Evolutionary conservation across 495 filamentous ascomycete species (phyloP).

Genomic region (Penicillium dipodomyicola): DNA sequence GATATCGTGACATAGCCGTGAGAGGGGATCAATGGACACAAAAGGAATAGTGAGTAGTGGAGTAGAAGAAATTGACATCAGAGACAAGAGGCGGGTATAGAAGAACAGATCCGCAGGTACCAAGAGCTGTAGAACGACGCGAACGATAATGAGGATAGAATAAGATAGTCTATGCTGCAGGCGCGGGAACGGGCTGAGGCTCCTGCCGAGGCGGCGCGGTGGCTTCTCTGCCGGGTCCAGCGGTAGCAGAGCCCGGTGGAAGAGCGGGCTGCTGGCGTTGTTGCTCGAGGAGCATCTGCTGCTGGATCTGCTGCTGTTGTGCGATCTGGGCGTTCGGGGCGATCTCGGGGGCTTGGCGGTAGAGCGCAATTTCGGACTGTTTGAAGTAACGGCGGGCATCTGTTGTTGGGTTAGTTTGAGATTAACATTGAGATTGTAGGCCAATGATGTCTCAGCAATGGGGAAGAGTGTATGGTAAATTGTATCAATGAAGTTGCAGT

Average conservation of each 20-base stretch:
- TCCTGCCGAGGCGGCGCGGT: slow-evolving; percentile 20
- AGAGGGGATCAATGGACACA: slow-evolving; percentile 4
- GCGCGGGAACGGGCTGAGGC: slow-evolving; percentile 27
- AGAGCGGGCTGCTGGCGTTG: slow-evolving; percentile 39
- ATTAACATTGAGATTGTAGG: slow-evolving; percentile 1
- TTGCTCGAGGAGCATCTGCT: slow-evolving; percentile 40
- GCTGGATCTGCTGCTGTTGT: slow-evolving; percentile 46
- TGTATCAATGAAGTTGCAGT: slow-evolving; percentile 20
- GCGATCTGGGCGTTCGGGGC: slow-evolving; percentile 46
- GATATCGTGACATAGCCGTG: slow-evolving; percentile 22
- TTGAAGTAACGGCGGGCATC: slow-evolving; percentile 98
- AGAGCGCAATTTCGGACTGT: slow-evolving; percentile 97
- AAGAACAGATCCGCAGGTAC: slow-evolving; percentile 15
- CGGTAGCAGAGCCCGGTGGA: slow-evolving; percentile 40
- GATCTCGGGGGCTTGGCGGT: slow-evolving; percentile 81
- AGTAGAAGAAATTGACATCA: slow-evolving; percentile 7
- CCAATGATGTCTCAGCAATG: slow-evolving; percentile 6
- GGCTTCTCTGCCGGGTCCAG: slow-evolving; percentile 40
- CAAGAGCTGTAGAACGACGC: neutral
- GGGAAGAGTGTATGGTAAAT: slow-evolving; percentile 11
- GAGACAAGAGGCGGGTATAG: slow-evolving; percentile 13
- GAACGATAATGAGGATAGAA: slow-evolving; percentile 6
- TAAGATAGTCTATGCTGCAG: slow-evolving; percentile 30
- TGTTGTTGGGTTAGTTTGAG: slow-evolving; percentile 30
- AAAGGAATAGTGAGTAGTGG: slow-evolving; percentile 1